A percentile compares a stretch with the other conserved stretches of the same genome.
Evolutionary conservation across 2,329 filamentous ascomycete species (phyloP).

Genomic region (Pestalotiopsis sp.): DNA sequence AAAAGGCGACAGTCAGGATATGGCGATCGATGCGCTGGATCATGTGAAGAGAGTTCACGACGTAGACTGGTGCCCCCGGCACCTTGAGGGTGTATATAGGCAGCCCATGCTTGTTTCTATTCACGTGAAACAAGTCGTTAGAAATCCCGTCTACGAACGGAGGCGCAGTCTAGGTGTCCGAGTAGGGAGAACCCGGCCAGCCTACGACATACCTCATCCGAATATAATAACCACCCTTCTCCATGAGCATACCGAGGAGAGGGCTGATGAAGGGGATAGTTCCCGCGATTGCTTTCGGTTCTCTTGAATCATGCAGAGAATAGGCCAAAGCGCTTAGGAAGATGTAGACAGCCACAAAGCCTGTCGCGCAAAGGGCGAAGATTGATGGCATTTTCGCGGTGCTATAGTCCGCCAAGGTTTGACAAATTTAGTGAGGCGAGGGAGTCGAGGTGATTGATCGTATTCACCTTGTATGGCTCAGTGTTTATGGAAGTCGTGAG

Average conservation of each 20-base stretch:
- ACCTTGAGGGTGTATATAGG: slow-evolving; percentile 15
- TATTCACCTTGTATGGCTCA: too few relatives aligned
- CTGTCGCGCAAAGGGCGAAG: neutral
- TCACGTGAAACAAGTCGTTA: neutral
- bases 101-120: slow-evolving; percentile 13
- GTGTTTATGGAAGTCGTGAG: too few relatives aligned
- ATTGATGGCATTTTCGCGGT: neutral
- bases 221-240: slow-evolving; percentile 13
- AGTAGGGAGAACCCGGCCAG: too few relatives aligned
- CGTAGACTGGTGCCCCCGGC: slow-evolving; percentile 14
- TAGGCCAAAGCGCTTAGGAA: slow-evolving; percentile 11
- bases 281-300: slow-evolving; percentile 13
- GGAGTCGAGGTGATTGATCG: too few relatives aligned
- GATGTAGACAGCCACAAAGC: slow-evolving; percentile 13
- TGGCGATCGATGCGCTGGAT: slow-evolving; percentile 17
- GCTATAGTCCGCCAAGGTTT: neutral
- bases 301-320: slow-evolving; percentile 7
- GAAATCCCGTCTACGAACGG: neutral
- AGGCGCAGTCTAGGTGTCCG: too few relatives aligned
- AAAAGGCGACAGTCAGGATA: slow-evolving; percentile 15
- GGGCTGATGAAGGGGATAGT: slow-evolving; percentile 15
- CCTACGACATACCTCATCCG: slow-evolving; percentile 11
- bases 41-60: slow-evolving; percentile 14
- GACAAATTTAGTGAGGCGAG: neutral
- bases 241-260: slow-evolving; percentile 14